Conservation (phyloP, 495 filamentous ascomycete genomes). For the Annulohypoxylon nitens region DNA sequence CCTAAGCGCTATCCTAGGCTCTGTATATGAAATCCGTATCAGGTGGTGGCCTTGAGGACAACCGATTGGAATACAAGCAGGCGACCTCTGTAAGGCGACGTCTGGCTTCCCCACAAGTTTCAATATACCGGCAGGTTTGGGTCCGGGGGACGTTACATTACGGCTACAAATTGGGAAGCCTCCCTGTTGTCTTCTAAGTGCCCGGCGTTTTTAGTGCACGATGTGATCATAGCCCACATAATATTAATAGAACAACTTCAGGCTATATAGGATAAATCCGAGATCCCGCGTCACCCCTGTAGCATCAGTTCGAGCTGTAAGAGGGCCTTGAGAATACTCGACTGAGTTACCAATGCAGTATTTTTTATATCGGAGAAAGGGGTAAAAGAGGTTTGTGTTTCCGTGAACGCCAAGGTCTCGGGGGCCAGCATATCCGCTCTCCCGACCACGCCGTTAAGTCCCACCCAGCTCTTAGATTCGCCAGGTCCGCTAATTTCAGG, state of each 20-base stretch:
- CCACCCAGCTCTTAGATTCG: conserved; percentile 33
- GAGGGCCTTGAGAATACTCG: background rate
- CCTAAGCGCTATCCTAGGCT: conserved; percentile 13
- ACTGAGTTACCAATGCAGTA: background rate
- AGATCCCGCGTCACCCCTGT: conserved; percentile 16
- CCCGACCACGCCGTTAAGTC: conserved; percentile 55
- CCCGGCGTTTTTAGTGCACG: conserved; percentile 32
- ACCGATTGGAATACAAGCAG: conserved; percentile 30
- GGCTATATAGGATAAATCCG: conserved; percentile 43
- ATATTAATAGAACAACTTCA: conserved; percentile 37
- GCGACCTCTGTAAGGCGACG: conserved; percentile 13
- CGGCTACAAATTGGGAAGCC: conserved; percentile 18
- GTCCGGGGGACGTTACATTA: conserved; percentile 45
- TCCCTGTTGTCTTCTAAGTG: conserved; percentile 20
- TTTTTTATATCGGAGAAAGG: background rate
- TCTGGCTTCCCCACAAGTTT: conserved; percentile 26
- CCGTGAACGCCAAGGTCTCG: background rate
- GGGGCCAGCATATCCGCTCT: conserved; percentile 23
- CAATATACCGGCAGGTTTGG: conserved; percentile 34
- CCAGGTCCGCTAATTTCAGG: background rate
- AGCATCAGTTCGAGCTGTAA: background rate
- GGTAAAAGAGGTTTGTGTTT: background rate
- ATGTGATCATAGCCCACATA: conserved; percentile 40
- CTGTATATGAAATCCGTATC: conserved; percentile 26
- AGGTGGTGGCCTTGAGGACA: conserved; percentile 31